Percentiles rank a stretch among this genome's conserved stretches.
These are phyloP conservation scores for Yarrowia porcina DNA, from an alignment of 805 yeast genomes.

Conservation along the genomic window DNA sequence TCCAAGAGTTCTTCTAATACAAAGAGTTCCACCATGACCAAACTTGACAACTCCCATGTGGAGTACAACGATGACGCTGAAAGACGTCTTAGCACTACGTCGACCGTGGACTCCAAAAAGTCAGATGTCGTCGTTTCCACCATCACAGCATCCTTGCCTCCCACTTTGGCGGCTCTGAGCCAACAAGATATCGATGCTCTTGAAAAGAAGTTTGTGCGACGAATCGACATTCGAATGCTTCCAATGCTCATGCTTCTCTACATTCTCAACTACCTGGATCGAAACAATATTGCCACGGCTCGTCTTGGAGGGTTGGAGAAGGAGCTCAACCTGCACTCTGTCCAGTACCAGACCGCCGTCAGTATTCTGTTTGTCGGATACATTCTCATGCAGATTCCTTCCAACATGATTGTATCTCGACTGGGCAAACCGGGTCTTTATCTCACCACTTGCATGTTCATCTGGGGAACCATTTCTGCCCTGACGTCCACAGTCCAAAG, in stretches of 20 bases:
- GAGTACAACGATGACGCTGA: not conserved
- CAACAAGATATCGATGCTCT: constrained; percentile 29
- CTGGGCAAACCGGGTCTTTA: constrained; percentile 40
- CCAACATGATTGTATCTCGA: constrained; percentile 42
- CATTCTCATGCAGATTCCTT: constrained; percentile 38
- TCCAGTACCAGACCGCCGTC: constrained; percentile 44
- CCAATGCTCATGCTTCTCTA: constrained; percentile 37
- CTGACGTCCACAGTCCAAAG: constrained; percentile 48
- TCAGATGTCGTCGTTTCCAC: not conserved
- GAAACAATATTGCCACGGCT: constrained; percentile 41
- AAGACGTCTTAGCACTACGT: not conserved
- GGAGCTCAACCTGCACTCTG: constrained; percentile 41
- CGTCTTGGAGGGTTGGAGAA: constrained; percentile 37
- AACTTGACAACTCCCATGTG: not conserved
- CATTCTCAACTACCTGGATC: constrained; percentile 38
- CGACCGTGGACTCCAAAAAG: not conserved
- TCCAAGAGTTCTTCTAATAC: not conserved
- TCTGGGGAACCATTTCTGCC: constrained; percentile 50
- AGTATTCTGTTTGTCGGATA: constrained; percentile 45
- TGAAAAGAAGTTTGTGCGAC: constrained; percentile 46
- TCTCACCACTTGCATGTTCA: constrained; percentile 47
- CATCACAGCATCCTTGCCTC: not conserved
- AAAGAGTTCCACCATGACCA: not conserved
- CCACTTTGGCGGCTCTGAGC: not conserved
- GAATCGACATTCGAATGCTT: constrained; percentile 45